Percentiles rank a stretch among this genome's conserved stretches.
These are phyloP conservation scores for Mrakia gelida DNA, from an alignment of 768 basidiomycete genomes.

Conservation along the genomic window DNA sequence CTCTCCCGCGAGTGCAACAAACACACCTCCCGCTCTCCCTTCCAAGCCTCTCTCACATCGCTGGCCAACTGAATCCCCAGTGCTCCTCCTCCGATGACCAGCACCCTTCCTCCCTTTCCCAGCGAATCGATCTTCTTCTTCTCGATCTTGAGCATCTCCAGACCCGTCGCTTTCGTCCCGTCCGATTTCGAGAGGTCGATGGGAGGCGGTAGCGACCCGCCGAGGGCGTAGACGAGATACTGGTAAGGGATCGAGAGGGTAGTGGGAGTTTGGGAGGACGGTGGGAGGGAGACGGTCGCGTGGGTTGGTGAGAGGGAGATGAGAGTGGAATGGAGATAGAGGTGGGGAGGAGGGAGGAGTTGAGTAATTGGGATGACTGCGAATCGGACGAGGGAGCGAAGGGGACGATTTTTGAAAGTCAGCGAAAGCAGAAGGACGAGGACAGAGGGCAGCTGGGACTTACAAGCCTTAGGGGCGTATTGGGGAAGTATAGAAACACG, in stretches of 20 bases:
- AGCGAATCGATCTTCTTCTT: constrained; percentile 36
- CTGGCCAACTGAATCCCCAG: constrained; percentile 43
- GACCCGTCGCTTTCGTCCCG: constrained; percentile 42
- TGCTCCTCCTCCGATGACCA: constrained; percentile 48
- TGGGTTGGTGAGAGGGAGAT: constrained; percentile 14
- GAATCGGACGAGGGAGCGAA: neutral
- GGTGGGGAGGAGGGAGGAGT: constrained; percentile 40
- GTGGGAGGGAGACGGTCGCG: constrained; percentile 21
- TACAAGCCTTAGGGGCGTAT: constrained; percentile 37
- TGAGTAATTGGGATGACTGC: constrained; percentile 42
- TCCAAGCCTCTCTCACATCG: constrained; percentile 44
- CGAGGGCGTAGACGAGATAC: constrained; percentile 44
- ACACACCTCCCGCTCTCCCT: constrained; percentile 41
- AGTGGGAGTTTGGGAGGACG: neutral
- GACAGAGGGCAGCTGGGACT: neutral
- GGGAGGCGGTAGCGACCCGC: constrained; percentile 41
- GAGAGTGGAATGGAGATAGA: constrained; percentile 35
- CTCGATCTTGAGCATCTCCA: constrained; percentile 38
- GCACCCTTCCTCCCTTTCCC: constrained; percentile 37
- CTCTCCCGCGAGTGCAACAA: constrained; percentile 45
- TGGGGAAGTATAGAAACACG: constrained; percentile 40
- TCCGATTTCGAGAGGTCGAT: constrained; percentile 41
- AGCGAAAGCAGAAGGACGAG: neutral
- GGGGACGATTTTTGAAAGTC: neutral
- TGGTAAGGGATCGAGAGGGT: constrained; percentile 40